Evolutionary conservation across 805 yeast genomes (phyloP), one percentile per base, ranked within the genome.

Genomic region (Yarrowia sp.): DNA sequence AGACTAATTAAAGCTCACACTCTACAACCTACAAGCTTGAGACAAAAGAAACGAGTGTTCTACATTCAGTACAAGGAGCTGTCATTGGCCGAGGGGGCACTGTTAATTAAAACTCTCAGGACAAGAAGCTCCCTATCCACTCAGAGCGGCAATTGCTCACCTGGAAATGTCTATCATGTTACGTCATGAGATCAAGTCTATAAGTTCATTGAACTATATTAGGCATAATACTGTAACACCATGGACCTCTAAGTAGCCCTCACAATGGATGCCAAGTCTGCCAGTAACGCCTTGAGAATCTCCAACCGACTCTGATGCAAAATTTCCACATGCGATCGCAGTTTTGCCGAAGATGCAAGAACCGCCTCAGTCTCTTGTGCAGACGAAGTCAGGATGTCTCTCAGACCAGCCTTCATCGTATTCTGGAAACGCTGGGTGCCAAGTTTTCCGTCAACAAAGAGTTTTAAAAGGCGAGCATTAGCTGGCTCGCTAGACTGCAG

Each of bases 391-490:
- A 62, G 40, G 5, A 58, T 58, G 16, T 41, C 51, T 32, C 63
- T 58, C 63, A 58, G n/a, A 1, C 49, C 63, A 7, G 63, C 63
- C 24, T n/a, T 40, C 51, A 43, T 58, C 30, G 22, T 17, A 38
- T 21, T 41, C 32, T 58, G 63, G 32, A 58, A 41, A 8, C 63
- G 51, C 38, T 58, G 51, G 1, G 63, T 58, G 21, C 63, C 63
- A 1, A 58, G 49, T 16, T 58, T 41, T 28, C 65, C 65, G 8
- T 62, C 51, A 1, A 52, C 48, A 22, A 54, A 62, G 14, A 62
- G 49, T 19, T 52, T 36, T 3, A 52, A 35, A 14, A 62, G 40
- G 17, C 65, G 62, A 19, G 30, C 35, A 22, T 51, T 40, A 16
- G 49, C 48, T 12, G 49, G 59, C 14, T 46, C 33, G 11, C 64